Evolutionary conservation across 2,329 filamentous ascomycete genomes (phyloP).

Genomic region (Penicillium nordicum): DNA sequence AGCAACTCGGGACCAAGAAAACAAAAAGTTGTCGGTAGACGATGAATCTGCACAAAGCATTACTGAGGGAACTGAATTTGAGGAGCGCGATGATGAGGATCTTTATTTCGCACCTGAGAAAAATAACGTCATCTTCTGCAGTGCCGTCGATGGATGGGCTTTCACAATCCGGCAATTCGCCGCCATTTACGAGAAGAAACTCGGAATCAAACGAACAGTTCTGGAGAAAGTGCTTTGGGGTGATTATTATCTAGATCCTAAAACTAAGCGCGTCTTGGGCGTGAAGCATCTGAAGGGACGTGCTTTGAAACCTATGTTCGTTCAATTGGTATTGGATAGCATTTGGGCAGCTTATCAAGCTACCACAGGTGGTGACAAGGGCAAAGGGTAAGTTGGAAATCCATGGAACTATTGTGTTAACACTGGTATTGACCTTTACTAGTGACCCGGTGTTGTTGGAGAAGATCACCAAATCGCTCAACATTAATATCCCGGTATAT

Average conservation of each 20-base stretch:
- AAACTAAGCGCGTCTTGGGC: slow-evolving; percentile 88
- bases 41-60: slow-evolving; percentile 51
- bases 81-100: slow-evolving; percentile 92
- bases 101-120: slow-evolving; percentile 97
- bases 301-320: slow-evolving; percentile 92
- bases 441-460: slow-evolving; percentile 77
- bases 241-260: slow-evolving; percentile 92
- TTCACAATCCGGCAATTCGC: slow-evolving; percentile 96
- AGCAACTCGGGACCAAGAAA: slow-evolving; percentile 58
- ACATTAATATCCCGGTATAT: slow-evolving; percentile 79
- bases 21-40: slow-evolving; percentile 36
- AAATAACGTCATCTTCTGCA: slow-evolving; percentile 98
- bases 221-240: slow-evolving; percentile 97
- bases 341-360: slow-evolving; percentile 96
- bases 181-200: slow-evolving; percentile 88
- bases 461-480: slow-evolving; percentile 91
- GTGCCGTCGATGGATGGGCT: slow-evolving; percentile 97
- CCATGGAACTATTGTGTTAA: slow-evolving; percentile 3
- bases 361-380: slow-evolving; percentile 75
- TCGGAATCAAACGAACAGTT: slow-evolving; percentile 83
- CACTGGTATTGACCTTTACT: slow-evolving; percentile 32
- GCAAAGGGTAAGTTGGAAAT: slow-evolving; percentile 65
- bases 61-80: slow-evolving; percentile 59
- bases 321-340: slow-evolving; percentile 90
- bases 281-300: slow-evolving; percentile 91